A percentile compares a stretch with the other conserved stretches of the same genome.
These are phyloP conservation scores for Bertia moriformis DNA, from an alignment of 2,329 filamentous ascomycete genomes.

Conservation along the genomic window DNA sequence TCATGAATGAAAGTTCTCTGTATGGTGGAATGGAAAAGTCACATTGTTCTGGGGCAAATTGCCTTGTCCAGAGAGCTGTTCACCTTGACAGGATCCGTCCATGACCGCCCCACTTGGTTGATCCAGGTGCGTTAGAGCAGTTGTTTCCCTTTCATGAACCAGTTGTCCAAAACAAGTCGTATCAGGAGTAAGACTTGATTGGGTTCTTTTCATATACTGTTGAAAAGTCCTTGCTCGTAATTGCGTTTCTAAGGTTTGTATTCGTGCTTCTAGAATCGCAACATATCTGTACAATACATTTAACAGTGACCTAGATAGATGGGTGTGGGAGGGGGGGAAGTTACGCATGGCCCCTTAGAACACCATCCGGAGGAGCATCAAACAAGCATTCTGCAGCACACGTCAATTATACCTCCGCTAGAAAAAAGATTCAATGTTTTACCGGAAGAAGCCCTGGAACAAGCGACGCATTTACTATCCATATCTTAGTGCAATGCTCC, in stretches of 20 bases:
- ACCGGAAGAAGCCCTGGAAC: not conserved
- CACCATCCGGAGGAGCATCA: constrained; percentile 6
- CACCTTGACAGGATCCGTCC: not conserved
- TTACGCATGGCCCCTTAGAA: constrained; percentile 5
- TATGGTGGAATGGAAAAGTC: too few species aligned
- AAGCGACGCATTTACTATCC: not conserved
- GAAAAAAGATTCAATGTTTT: not conserved
- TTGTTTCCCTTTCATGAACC: constrained; percentile 3
- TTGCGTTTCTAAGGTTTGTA: constrained; percentile 5
- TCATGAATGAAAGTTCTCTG: too few species aligned
- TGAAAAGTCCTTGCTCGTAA: constrained; percentile 3
- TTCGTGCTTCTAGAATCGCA: constrained; percentile 5
- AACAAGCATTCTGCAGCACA: constrained; percentile 5
- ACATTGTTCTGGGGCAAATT: not conserved
- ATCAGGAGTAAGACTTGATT: not conserved
- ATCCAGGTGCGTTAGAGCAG: constrained; percentile 3
- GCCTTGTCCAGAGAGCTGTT: not conserved
- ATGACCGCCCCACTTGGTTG: not conserved
- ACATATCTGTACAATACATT: constrained; percentile 7
- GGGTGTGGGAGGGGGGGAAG: not conserved
- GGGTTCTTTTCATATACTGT: not conserved
- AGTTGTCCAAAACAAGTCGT: constrained; percentile 1
- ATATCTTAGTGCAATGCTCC: too few species aligned
- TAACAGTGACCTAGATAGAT: too few species aligned
- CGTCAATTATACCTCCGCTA: not conserved